Percentiles rank a stretch among this genome's conserved stretches.
Evolutionary conservation across 768 basidiomycete genomes (phyloP).

Genomic region (Russula sp.): DNA sequence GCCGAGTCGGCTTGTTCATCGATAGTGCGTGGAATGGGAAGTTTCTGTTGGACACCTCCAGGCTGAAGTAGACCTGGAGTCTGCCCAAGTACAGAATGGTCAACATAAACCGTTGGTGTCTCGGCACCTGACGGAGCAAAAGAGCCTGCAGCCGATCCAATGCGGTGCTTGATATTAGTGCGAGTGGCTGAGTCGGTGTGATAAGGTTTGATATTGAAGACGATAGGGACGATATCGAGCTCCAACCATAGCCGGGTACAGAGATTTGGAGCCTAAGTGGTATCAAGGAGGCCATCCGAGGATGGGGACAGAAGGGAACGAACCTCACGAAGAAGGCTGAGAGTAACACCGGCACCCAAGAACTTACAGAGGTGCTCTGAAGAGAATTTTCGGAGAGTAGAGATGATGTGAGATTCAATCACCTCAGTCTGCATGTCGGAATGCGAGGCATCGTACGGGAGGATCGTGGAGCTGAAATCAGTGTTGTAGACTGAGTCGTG

Average conservation of each 20-base stretch:
- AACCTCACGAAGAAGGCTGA: conserved; percentile 64
- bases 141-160: conserved; percentile 73
- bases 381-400: conserved; percentile 64
- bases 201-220: conserved; percentile 79
- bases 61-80: conserved; percentile 32
- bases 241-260: conserved; percentile 82
- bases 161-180: conserved; percentile 75
- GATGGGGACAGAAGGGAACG: conserved; percentile 11
- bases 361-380: conserved; percentile 79
- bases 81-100: conserved; percentile 43
- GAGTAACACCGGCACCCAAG: conserved; percentile 73
- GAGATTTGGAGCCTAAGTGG: conserved; percentile 60
- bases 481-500: conserved; percentile 84
- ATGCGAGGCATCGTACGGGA: conserved; percentile 46
- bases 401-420: conserved; percentile 58
- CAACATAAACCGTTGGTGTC: conserved; percentile 64
- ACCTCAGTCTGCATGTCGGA: conserved; percentile 48
- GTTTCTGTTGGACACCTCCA: conserved; percentile 43
- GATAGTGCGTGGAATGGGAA: conserved; percentile 69
- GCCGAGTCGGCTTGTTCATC: conserved; percentile 86
- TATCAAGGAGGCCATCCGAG: conserved; percentile 16
- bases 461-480: conserved; percentile 55
- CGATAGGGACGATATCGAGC: conserved; percentile 75
- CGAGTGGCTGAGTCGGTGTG: conserved; percentile 73
- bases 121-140: conserved; percentile 71